Conservation (phyloP, 2,329 filamentous ascomycete species). For the Cladophialophora yegresii region DNA sequence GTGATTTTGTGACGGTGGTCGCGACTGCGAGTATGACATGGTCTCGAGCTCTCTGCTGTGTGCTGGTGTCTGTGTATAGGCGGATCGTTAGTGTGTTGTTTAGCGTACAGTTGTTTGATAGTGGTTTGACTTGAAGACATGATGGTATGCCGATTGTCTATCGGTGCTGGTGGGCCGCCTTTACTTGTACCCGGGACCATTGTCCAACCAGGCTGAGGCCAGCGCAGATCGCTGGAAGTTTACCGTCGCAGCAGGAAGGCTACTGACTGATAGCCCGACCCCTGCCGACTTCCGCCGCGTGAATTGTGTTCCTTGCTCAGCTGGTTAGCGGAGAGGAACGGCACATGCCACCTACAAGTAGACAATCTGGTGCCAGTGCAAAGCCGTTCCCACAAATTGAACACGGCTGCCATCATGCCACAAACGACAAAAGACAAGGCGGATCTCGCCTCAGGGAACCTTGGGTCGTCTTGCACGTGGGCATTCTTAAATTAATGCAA, state of each 20-base stretch:
- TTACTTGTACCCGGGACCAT: conserved; percentile 8
- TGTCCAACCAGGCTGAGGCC: not conserved
- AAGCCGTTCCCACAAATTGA: not conserved
- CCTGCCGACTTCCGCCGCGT: not conserved
- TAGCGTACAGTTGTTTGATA: conserved; percentile 14
- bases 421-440: not conserved
- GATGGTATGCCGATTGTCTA: conserved; percentile 16
- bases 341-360: not conserved
- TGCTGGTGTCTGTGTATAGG: conserved; percentile 5
- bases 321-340: not conserved
- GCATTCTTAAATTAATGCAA: not conserved
- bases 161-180: conserved; percentile 15
- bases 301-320: not conserved
- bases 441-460: not conserved
- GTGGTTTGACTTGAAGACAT: conserved; percentile 21
- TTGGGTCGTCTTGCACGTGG: not conserved
- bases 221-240: not conserved
- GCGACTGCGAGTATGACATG: conserved; percentile 27
- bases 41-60: not conserved
- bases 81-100: conserved; percentile 21
- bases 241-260: not conserved
- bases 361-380: not conserved
- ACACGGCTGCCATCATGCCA: conserved; percentile 2
- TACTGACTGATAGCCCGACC: not conserved
- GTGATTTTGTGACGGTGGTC: conserved; percentile 17